Base-by-base conservation (phyloP, 768 basidiomycete genomes). In the Tremella fuciformis region DNA sequence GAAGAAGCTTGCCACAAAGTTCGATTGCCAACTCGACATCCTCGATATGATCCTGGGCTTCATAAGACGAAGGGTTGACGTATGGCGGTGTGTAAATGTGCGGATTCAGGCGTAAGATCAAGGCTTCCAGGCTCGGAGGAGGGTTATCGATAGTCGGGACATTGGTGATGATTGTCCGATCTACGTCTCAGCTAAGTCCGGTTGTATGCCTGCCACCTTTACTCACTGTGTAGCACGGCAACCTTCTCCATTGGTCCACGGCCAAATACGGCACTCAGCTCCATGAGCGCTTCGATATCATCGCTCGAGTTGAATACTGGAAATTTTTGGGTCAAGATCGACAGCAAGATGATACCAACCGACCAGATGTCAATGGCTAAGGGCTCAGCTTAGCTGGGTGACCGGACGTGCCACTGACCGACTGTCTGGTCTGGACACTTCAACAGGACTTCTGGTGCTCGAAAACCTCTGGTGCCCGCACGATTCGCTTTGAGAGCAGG, bases 291-390 rank as follows among this genome's bases (percentile, higher is more conserved):
- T 76, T 99, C 94, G 37, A 86, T 83, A 72, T 99, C 96, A 69
- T 98, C 91, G 67, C 84, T 88, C 18, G 92, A 91, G 66, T 91
- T 88, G 78, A 98, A 92, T 25, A 97, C 78, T 1, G 96, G 96
- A 71, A 97, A 99, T 66, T 94, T 96, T 44, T 85, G 83, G 0
- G 86, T 87, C 37, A 99, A 81, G 79, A 97, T 93, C 79, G 93
- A 93, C 6, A 98, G 82, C 0, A 99, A 78, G 53, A 97, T 96
- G 69, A 87, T 86, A 0, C 96, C 96, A 7, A 85, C 89, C 0
- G 93, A 87, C 96, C 96, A 99, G 47, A 98, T 84, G 67, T 99
- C 96, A 71, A 98, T 87, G 1, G 94, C 96, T 99, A 71, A 11
- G 53, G 6, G 29, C 11, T 26, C 19, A 8, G 25, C 24, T 66